Percentiles rank a stretch among this genome's conserved stretches.
phyloP scores from a whole-genome alignment of 2,329 filamentous ascomycete species.

The Ascochyta clinopodiicola region DNA sequence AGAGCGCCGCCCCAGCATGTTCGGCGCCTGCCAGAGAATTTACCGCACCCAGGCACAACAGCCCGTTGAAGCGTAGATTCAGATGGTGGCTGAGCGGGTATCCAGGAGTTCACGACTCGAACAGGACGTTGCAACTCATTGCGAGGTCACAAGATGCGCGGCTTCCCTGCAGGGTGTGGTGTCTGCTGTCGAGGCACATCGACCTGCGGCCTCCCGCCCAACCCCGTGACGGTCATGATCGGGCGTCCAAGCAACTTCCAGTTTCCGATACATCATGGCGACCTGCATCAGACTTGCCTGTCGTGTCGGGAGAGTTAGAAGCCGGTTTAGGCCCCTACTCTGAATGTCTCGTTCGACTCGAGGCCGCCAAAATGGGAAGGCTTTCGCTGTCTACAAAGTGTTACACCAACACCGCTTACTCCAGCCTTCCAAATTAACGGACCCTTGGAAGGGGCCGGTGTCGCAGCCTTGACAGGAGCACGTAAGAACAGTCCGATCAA shows the following conservation, averaged over 20 bases:
- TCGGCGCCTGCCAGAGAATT: conserved; percentile 37
- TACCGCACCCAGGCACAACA: conserved; percentile 41
- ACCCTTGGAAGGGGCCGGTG: conserved; percentile 30
- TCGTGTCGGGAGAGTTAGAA: conserved; percentile 38
- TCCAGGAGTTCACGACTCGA: conserved; percentile 34
- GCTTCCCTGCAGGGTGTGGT: conserved; percentile 39
- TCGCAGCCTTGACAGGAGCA: conserved; percentile 28
- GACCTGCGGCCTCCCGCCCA: conserved; percentile 47
- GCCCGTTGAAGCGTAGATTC: conserved; percentile 43
- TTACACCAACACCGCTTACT: conserved; percentile 39
- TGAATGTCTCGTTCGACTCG: conserved; percentile 42
- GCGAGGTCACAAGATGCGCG: conserved; percentile 41
- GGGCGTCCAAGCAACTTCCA: conserved; percentile 37
- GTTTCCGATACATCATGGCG: conserved; percentile 39
- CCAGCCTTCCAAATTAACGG: conserved; percentile 33
- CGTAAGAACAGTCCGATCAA: conserved; percentile 37
- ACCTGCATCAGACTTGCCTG: conserved; percentile 43
- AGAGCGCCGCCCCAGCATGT: conserved; percentile 23
- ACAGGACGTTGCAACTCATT: conserved; percentile 32
- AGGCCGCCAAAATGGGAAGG: conserved; percentile 10
- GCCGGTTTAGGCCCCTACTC: conserved; percentile 27
- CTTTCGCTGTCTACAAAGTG: conserved; percentile 24
- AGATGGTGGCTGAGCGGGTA: conserved; percentile 46
- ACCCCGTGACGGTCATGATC: conserved; percentile 40
- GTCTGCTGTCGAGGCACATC: conserved; percentile 39